Conservation (phyloP, 345 rosid genomes). For the Gossypium turneri region DNA sequence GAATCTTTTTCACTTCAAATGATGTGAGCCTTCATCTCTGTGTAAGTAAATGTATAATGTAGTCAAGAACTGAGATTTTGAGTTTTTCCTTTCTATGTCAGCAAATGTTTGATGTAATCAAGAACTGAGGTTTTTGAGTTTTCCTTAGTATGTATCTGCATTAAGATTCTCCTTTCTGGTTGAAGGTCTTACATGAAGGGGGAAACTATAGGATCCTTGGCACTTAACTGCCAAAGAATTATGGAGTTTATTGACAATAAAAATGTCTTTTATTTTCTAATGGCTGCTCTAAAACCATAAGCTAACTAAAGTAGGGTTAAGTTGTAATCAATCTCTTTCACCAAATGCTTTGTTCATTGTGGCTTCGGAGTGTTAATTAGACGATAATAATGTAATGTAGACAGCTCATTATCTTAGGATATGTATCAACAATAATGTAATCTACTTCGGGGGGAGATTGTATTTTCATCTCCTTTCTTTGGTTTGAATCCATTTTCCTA, state of each 20-base stretch:
- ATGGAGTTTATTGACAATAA: not conserved
- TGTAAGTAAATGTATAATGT: not conserved
- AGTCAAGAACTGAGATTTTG: not conserved
- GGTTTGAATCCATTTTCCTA: conserved; percentile 3
- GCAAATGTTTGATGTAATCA: not conserved
- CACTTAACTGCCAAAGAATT: not conserved
- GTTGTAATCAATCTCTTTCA: not conserved
- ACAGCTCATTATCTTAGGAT: not conserved
- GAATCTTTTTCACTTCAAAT: not conserved
- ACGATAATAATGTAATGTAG: not conserved
- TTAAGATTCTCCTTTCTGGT: not conserved
- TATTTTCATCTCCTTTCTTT: not conserved
- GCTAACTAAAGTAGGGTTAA: not conserved
- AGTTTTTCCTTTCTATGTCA: not conserved
- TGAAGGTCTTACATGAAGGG: not conserved
- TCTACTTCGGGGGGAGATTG: not conserved
- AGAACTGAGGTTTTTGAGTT: not conserved
- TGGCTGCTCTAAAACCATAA: not conserved
- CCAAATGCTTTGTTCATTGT: not conserved
- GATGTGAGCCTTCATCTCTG: not conserved
- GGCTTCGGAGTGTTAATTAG: not conserved
- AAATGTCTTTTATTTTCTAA: not conserved
- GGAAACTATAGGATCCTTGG: not conserved
- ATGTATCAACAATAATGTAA: not conserved
- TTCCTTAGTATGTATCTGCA: not conserved